Conservation (phyloP, 768 basidiomycete species). For the Collybia nuda region DNA sequence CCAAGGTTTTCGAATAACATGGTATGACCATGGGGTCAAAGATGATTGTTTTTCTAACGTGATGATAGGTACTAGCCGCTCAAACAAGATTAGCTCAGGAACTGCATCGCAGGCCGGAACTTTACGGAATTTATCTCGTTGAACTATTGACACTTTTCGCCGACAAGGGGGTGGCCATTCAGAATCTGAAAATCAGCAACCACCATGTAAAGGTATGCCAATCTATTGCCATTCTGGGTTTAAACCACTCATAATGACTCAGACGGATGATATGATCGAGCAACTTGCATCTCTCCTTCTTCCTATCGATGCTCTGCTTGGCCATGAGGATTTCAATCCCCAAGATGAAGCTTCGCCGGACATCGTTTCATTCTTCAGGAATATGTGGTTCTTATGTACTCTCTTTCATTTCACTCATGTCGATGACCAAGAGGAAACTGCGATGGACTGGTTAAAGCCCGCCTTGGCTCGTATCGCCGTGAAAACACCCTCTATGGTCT, state of each 20-base stretch:
- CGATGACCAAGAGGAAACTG: conserved; percentile 52
- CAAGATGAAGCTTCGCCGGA: conserved; percentile 53
- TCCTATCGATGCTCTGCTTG: conserved; percentile 86
- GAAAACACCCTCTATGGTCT: conserved; percentile 83
- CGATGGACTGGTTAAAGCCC: conserved; percentile 78
- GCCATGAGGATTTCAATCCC: conserved; percentile 67
- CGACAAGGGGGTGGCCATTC: conserved; percentile 90
- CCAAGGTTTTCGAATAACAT: conserved; percentile 88
- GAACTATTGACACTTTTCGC: conserved; percentile 85
- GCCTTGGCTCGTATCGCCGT: conserved; percentile 77
- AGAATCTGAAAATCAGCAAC: conserved; percentile 71
- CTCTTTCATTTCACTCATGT: conserved; percentile 77
- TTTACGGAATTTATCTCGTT: conserved; percentile 77
- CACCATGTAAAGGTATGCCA: conserved; percentile 60
- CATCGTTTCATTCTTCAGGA: conserved; percentile 79
- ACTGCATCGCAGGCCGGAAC: conserved; percentile 67
- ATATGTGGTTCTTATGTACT: conserved; percentile 91
- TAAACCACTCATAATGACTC: conserved; percentile 3
- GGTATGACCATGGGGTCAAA: conserved; percentile 37
- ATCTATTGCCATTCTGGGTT: conserved; percentile 1
- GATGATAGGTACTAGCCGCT: conserved; percentile 74
- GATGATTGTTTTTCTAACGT: neutral
- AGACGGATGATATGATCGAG: conserved; percentile 84
- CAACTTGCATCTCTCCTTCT: conserved; percentile 87
- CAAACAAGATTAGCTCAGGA: conserved; percentile 89